Evolutionary conservation across 345 rosid genomes (phyloP).

Genomic region (Hibiscus trionum): DNA sequence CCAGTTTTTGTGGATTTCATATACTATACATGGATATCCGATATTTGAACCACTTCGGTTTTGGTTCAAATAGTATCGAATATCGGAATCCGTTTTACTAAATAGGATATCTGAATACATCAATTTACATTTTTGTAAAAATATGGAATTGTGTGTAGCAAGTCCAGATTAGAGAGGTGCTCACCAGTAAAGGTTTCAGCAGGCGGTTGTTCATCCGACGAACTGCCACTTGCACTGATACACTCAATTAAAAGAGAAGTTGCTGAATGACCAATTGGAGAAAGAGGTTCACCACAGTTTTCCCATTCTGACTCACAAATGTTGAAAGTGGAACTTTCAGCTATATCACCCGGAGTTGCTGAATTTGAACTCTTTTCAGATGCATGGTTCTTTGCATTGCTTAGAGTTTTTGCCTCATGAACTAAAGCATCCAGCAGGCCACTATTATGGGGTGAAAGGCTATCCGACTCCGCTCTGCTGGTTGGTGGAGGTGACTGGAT

Average conservation of each 20-base stretch:
- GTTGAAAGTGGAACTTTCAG: slow-evolving; percentile 43
- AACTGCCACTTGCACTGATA: slow-evolving; percentile 45
- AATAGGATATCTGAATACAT: not conserved
- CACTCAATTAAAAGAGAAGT: slow-evolving; percentile 54
- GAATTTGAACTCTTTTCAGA: slow-evolving; percentile 62
- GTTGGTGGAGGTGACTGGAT: slow-evolving; percentile 76
- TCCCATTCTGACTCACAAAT: slow-evolving; percentile 53
- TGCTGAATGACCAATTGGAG: slow-evolving; percentile 54
- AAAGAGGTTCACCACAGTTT: slow-evolving; percentile 46
- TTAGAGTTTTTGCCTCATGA: slow-evolving; percentile 60
- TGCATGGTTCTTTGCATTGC: slow-evolving; percentile 57
- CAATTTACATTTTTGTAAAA: not conserved
- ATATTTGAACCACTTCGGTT: not conserved
- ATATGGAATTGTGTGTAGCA: not conserved
- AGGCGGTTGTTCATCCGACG: slow-evolving; percentile 53
- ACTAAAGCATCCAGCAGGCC: slow-evolving; percentile 92
- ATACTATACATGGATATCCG: not conserved
- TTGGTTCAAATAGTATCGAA: not conserved
- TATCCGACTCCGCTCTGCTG: slow-evolving; percentile 40
- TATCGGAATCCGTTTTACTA: not conserved
- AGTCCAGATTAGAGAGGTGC: slow-evolving; percentile 14
- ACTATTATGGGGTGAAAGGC: slow-evolving; percentile 64
- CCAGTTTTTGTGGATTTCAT: not conserved
- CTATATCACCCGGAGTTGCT: slow-evolving; percentile 50
- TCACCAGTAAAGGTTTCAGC: slow-evolving; percentile 38